Evolutionary conservation across 2,329 filamentous ascomycete species (phyloP).

Genomic region (Phaeosphaeriaceae sp.): DNA sequence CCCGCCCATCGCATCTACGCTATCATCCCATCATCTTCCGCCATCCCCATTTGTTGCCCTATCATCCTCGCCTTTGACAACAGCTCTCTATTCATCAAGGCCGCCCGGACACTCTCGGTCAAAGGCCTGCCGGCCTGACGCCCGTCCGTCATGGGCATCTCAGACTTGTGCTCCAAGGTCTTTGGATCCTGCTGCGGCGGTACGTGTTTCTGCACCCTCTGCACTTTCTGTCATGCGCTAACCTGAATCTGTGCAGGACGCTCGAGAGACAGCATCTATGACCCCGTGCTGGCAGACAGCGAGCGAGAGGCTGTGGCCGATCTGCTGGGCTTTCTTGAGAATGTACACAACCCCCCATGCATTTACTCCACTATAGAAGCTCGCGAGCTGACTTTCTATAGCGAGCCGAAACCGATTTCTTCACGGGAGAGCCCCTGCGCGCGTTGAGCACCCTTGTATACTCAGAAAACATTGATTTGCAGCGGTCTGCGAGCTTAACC

Average conservation of each 20-base stretch:
- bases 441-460: constrained; percentile 96
- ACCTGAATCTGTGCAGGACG: constrained; percentile 43
- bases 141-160: constrained; percentile 45
- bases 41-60: constrained; percentile 14
- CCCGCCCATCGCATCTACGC: constrained; percentile 8
- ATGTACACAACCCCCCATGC: constrained; percentile 64
- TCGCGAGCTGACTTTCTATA: constrained; percentile 54
- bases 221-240: constrained; percentile 21
- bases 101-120: constrained; percentile 18
- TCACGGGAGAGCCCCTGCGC: constrained; percentile 90
- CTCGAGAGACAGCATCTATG: constrained; percentile 56
- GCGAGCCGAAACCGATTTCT: constrained; percentile 98
- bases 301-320: constrained; percentile 97
- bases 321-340: constrained; percentile 92
- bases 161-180: constrained; percentile 44
- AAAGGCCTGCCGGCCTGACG: constrained; percentile 33
- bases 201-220: constrained; percentile 20
- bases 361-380: constrained; percentile 3
- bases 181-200: constrained; percentile 48
- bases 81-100: constrained; percentile 7
- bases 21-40: constrained; percentile 14
- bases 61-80: constrained; percentile 2
- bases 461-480: constrained; percentile 97
- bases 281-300: constrained; percentile 82
- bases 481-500: constrained; percentile 94